A percentile compares a stretch with the other conserved stretches of the same genome.
Evolutionary conservation across 202 grass and related monocot species (phyloP).

Genomic region (Zizania palustris): DNA sequence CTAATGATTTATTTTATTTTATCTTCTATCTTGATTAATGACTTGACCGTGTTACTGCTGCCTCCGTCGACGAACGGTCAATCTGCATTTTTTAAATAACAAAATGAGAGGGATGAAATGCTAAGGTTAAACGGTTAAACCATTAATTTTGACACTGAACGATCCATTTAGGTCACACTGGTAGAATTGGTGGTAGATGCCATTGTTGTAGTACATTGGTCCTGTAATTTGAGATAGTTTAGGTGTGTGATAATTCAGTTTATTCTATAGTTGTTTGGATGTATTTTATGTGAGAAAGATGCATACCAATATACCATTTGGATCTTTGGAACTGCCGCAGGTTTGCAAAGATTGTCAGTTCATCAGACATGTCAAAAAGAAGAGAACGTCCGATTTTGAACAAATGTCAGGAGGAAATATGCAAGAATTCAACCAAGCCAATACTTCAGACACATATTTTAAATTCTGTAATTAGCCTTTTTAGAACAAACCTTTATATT

Average conservation of each 20-base stretch:
- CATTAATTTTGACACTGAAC: too few species aligned
- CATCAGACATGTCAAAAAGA: slow-evolving; percentile 36
- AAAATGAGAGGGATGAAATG: too few species aligned
- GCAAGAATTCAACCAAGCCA: background rate
- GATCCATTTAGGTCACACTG: slow-evolving; percentile 77
- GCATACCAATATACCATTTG: slow-evolving; percentile 92
- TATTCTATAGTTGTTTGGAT: background rate
- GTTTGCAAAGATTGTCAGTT: slow-evolving; percentile 19
- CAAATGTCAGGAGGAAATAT: background rate
- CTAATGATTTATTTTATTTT: too few species aligned
- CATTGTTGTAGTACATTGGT: slow-evolving; percentile 94
- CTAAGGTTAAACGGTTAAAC: too few species aligned
- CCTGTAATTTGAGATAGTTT: slow-evolving; percentile 48
- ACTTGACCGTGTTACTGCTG: too few species aligned
- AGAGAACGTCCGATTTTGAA: slow-evolving; percentile 23
- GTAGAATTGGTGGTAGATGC: slow-evolving; percentile 88
- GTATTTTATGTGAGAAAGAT: background rate
- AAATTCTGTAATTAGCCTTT: background rate
- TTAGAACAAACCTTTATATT: background rate
- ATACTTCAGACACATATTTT: background rate
- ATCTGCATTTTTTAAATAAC: too few species aligned
- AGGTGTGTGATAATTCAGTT: background rate
- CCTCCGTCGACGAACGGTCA: too few species aligned
- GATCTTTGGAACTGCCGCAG: slow-evolving; percentile 50
- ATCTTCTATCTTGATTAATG: too few species aligned